Evolutionary conservation across 805 yeast species (phyloP), one percentile per base, ranked within the genome.

Genomic region (Wickerhamiella hasegawae): DNA sequence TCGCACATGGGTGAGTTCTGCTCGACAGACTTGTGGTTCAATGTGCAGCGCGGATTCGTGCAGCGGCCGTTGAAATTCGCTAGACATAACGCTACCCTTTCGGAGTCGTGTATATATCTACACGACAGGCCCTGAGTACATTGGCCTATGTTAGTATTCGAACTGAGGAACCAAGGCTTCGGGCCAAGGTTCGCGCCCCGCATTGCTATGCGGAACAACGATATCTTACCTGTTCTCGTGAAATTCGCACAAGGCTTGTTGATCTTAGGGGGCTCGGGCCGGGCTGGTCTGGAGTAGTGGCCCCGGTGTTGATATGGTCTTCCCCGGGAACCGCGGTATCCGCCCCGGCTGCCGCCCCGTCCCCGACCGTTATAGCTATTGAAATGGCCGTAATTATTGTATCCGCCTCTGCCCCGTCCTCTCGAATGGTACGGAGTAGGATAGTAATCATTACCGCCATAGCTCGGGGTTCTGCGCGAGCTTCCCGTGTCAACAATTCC

Each of bases 1-100:
- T 48, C 55, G 45, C 92, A 80, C 16, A 67, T 49, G 6, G 74
- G 69, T 9, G 80, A 63, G 48, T 78, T 81, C 52, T 59, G 69
- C 42, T 74, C 73, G 19, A 61, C 62, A 5, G 73, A 66, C 2
- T 51, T 53, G 51, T 80, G 92, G 25, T 73, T 68, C 18, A 72
- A 51, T 4, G 55, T 52, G 48, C 92, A 80, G 15, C 62, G 52
- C 16, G 54, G 50, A 20, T 59, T 58, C 18, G 43, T 38, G 48
- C 90, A 79, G 22, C 53, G 52, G 3, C 66, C 69, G 26, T 55
- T 54, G 30, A 73, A 54, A 35, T 51, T 65, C 9, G 59, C 55
- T 18, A 64, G 62, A 51, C 92, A 80, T 4, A 77, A 50, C 4
- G 74, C 65, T 16, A 73, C 59, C 31, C 63, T 71, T 4, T 56